Base-by-base conservation (phyloP, 345 rosid species). In the Bretschneidera sinensis region DNA sequence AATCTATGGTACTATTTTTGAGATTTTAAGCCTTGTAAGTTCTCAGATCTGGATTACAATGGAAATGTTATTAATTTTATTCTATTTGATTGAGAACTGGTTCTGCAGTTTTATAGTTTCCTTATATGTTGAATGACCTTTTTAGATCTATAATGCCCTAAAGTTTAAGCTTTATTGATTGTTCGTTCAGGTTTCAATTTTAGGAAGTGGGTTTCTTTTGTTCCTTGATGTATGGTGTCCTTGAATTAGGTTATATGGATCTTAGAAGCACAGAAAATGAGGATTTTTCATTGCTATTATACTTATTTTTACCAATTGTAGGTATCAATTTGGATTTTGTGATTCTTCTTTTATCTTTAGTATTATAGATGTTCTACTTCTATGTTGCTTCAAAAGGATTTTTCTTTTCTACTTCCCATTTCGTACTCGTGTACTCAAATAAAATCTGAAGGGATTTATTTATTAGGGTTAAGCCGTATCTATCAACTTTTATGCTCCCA, bases 11-110 rank as follows among this genome's bases (percentile, higher is more conserved):
- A 60, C 69, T 51, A 59, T 59, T 50, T 59, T 65, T 58, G 55
- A 60, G 80, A 59, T 55, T 74, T 68, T 58, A 73, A 78, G 79
- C 76, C 63, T 60, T 64, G 83, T 87, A 68, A 79, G 95, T 74
- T 80, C 78, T 63, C 85, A 81, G 90, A 83, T 90, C 95, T 83
- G 74, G 76, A 76, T 83, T 24, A 35, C 59, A 34, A 68, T 43
- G 31, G 43, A 62, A 66, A 71, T 68, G 54, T 78, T n/a, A n/a
- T n/a, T n/a, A n/a, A 39, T 69, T 71, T 75, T 76, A 54, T 73
- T 71, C 50, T 60, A 43, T 65, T 71, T 62, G 57, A 62, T 66
- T 71, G 72, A 62, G 74, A 70, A 59, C 69, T 67, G 64, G 63
- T 60, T 62, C 24, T 63, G 64, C 60, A 22, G 9, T 57, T 64